phyloP scores from a whole-genome alignment of 805 yeast species.

The Kockiozyma suomiensis region DNA sequence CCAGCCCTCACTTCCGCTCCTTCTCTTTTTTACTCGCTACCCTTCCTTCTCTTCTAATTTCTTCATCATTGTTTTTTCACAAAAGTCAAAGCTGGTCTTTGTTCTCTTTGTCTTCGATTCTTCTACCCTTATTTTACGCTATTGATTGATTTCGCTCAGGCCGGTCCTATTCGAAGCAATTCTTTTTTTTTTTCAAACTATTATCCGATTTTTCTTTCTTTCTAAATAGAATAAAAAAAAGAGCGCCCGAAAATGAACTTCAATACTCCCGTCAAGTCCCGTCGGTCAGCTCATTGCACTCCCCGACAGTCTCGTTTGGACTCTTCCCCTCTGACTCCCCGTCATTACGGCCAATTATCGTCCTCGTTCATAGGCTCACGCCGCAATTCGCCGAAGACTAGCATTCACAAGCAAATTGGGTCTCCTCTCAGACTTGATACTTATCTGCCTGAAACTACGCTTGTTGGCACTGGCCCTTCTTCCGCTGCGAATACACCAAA shows the following conservation, averaged over 20 bases:
- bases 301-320: constrained; percentile 37
- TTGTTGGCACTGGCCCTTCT: constrained; percentile 43
- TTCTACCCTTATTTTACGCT: not conserved
- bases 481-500: constrained; percentile 37
- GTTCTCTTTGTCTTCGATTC: constrained; percentile 22
- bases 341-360: constrained; percentile 22
- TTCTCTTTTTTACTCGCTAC: not conserved
- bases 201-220: too few relatives aligned
- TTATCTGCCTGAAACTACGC: constrained; percentile 46
- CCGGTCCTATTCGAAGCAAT: constrained; percentile 24
- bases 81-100: constrained; percentile 31
- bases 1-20: not conserved
- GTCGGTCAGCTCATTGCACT: constrained; percentile 21
- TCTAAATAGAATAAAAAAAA: too few relatives aligned
- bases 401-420: constrained; percentile 29
- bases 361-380: constrained; percentile 14
- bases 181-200: too few relatives aligned
- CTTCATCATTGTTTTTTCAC: not conserved
- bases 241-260: constrained; percentile 24
- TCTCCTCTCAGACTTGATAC: constrained; percentile 55
- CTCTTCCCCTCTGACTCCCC: constrained; percentile 26
- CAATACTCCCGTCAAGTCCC: constrained; percentile 35
- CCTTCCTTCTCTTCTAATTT: constrained; percentile 1
- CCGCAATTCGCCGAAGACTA: constrained; percentile 22
- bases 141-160: constrained; percentile 14